Evolutionary conservation across 371 early-diverging fungal species (phyloP).

Genomic region (Lichtheimia ramosa): DNA sequence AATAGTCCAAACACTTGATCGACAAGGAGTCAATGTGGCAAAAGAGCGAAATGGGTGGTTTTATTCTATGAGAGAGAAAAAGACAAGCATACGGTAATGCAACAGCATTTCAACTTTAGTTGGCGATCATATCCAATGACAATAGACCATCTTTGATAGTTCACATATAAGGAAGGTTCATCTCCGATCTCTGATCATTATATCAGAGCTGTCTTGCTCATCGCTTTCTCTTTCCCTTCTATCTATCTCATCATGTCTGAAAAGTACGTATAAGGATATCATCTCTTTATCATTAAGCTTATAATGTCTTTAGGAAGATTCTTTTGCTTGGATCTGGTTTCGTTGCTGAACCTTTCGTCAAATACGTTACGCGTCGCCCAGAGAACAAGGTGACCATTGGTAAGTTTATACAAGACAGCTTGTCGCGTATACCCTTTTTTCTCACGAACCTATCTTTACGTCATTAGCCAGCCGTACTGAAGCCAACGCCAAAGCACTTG

Average conservation of each 20-base stretch:
- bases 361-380: constrained; percentile 85
- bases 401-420: constrained; percentile 29
- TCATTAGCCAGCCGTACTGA: constrained; percentile 77
- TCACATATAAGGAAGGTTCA: constrained; percentile 10
- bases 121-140: constrained; percentile 5
- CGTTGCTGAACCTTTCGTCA: constrained; percentile 95
- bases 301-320: constrained; percentile 60
- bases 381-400: constrained; percentile 84
- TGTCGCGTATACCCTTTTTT: neutral
- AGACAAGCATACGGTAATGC: too few relatives aligned
- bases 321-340: constrained; percentile 96
- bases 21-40: too few relatives aligned
- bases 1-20: too few relatives aligned
- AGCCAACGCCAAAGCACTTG: constrained; percentile 75
- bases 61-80: too few relatives aligned
- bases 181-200: constrained; percentile 11
- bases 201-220: neutral
- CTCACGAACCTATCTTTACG: constrained; percentile 1
- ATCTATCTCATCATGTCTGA: constrained; percentile 15
- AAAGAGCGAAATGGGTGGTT: too few relatives aligned
- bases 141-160: constrained; percentile 13
- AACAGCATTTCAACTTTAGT: too few relatives aligned
- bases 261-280: constrained; percentile 9
- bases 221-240: constrained; percentile 2
- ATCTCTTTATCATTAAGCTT: neutral